phyloP scores from a whole-genome alignment of 164 flowering plant genomes.

The Liquidambar formosana region DNA sequence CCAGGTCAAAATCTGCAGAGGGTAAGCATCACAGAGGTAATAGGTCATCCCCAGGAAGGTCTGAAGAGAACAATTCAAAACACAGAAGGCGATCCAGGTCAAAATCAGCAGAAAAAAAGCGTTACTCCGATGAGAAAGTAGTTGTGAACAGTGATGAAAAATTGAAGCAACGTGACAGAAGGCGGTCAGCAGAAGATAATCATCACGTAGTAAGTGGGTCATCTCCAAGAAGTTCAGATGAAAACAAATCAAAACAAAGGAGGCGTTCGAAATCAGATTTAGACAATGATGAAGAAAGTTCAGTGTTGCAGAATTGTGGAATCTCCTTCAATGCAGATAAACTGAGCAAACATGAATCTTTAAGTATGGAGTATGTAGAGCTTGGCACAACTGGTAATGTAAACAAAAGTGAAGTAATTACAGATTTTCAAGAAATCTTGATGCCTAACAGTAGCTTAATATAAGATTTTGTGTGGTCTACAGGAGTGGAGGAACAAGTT shows the following conservation, averaged over 20 bases:
- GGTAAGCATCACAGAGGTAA: constrained; percentile 21
- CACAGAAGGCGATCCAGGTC: constrained; percentile 29
- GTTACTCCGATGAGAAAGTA: constrained; percentile 3
- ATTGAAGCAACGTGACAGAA: background rate
- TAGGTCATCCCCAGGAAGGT: constrained; percentile 21
- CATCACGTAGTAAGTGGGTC: constrained; percentile 24
- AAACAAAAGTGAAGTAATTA: background rate
- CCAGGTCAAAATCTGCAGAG: constrained; percentile 36
- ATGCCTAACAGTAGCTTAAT: background rate
- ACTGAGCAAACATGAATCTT: background rate
- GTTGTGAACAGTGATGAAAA: constrained; percentile 16
- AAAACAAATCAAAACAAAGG: constrained; percentile 27
- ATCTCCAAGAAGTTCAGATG: constrained; percentile 36
- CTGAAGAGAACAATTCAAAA: constrained; percentile 20
- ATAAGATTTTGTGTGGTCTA: background rate
- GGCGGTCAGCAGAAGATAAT: constrained; percentile 4
- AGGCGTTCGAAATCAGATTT: constrained; percentile 37
- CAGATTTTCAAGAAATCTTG: background rate
- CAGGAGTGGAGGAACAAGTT: constrained; percentile 13
- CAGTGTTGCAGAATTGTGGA: background rate
- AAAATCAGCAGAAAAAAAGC: constrained; percentile 21
- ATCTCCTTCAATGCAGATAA: constrained; percentile 4
- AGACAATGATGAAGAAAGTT: constrained; percentile 10
- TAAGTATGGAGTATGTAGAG: background rate
- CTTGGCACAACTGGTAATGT: constrained; percentile 2